Conservation (phyloP, 306 rosid species). For the Biancaea sappan region DNA sequence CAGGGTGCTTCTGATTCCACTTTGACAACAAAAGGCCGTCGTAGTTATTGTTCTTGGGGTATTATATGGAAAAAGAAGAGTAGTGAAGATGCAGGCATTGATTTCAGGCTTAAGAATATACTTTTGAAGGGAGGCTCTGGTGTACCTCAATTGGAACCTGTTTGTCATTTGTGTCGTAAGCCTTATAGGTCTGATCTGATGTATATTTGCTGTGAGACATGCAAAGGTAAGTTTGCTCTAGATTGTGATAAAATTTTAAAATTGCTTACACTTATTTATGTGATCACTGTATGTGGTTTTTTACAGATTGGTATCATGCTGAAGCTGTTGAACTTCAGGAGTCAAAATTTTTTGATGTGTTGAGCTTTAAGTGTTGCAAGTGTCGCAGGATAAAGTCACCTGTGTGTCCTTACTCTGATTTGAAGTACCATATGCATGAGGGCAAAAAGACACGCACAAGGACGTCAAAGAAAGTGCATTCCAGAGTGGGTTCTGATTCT, state of each 20-base stretch:
- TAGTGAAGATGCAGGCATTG: slow-evolving; percentile 42
- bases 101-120: slow-evolving; percentile 72
- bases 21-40: slow-evolving; percentile 49
- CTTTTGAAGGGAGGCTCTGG: slow-evolving; percentile 62
- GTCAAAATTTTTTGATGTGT: slow-evolving; percentile 62
- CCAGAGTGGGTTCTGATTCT: slow-evolving; percentile 54
- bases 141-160: slow-evolving; percentile 48
- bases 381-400: slow-evolving; percentile 97
- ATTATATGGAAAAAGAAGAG: slow-evolving; percentile 83
- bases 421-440: slow-evolving; percentile 42
- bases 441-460: slow-evolving; percentile 46
- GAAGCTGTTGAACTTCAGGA: slow-evolving; percentile 91
- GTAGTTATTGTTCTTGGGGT: slow-evolving; percentile 72
- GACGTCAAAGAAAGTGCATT: slow-evolving; percentile 54
- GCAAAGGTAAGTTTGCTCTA: slow-evolving; percentile 65
- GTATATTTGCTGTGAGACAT: slow-evolving; percentile 81
- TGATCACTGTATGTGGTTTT: slow-evolving; percentile 33
- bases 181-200: slow-evolving; percentile 74
- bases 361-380: slow-evolving; percentile 90
- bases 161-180: slow-evolving; percentile 73
- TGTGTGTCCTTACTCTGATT: slow-evolving; percentile 70
- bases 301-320: slow-evolving; percentile 96
- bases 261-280: background rate
- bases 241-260: background rate
- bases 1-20: slow-evolving; percentile 44